A percentile compares a stretch with the other conserved stretches of the same genome.
phyloP scores from a whole-genome alignment of 148 eudicot species.

The Rhododendron mucronatum region DNA sequence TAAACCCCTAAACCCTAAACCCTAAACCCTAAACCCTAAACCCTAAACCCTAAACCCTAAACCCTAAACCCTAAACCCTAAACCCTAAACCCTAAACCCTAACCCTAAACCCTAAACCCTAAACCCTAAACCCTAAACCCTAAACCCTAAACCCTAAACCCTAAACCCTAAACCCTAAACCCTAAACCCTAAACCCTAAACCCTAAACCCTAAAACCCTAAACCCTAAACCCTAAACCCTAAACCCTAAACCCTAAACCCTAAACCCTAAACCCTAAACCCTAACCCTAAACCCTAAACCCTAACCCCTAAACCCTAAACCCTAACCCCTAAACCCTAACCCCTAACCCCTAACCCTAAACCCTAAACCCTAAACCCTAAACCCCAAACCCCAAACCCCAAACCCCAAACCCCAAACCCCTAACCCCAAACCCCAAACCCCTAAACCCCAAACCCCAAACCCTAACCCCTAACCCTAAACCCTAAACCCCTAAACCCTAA shows the following conservation, averaged over 20 bases:
- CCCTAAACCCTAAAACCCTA: slow-evolving; percentile 5
- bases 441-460: no score
- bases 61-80: slow-evolving; percentile 13
- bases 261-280: slow-evolving; percentile 16
- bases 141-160: slow-evolving; percentile 11
- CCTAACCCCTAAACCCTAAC: slow-evolving; percentile 16
- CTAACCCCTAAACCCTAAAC: slow-evolving; percentile 3
- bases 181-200: neutral
- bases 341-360: slow-evolving; percentile 13
- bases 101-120: slow-evolving; percentile 12
- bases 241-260: slow-evolving; percentile 21
- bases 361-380: slow-evolving; percentile 15
- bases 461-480: no score
- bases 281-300: slow-evolving; percentile 8
- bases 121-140: slow-evolving; percentile 9
- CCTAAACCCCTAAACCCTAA: neutral
- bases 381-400: neutral
- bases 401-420: slow-evolving; percentile 12
- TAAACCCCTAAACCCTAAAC: neutral
- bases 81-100: neutral
- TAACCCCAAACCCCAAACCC: slow-evolving; percentile 4
- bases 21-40: slow-evolving; percentile 10
- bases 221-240: slow-evolving; percentile 15
- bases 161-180: neutral
- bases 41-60: slow-evolving; percentile 17